A percentile compares a stretch with the other conserved stretches of the same genome.
Evolutionary conservation across 306 rosid species (phyloP).

Genomic region (Ammopiptanthus mongolicus): DNA sequence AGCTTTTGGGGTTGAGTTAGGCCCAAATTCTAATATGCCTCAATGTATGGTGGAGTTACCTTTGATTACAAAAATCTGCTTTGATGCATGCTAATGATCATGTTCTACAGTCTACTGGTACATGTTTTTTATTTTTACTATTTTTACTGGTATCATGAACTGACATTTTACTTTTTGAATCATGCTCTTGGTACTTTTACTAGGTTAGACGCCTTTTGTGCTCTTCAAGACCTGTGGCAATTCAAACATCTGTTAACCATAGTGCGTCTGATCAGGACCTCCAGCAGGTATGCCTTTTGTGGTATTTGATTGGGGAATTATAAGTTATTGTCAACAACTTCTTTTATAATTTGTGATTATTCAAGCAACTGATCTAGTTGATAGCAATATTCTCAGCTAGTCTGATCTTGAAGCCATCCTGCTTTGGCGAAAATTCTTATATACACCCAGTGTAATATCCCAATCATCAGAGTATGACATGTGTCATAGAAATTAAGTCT

Average conservation of each 20-base stretch:
- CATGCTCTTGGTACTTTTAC: conserved; percentile 22
- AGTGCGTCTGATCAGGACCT: conserved; percentile 94
- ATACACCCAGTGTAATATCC: not conserved
- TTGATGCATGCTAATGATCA: not conserved
- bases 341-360: conserved; percentile 9
- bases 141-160: not conserved
- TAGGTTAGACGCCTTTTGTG: conserved; percentile 94
- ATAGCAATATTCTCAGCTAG: not conserved
- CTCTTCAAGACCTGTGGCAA: conserved; percentile 94
- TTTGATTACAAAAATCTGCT: conserved; percentile 1
- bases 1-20: too few species aligned
- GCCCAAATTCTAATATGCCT: too few species aligned
- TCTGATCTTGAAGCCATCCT: not conserved
- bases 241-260: conserved; percentile 85
- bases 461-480: not conserved
- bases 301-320: not conserved
- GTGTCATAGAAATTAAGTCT: not conserved
- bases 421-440: not conserved
- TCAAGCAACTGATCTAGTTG: conserved; percentile 4
- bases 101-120: not conserved
- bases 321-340: conserved; percentile 10
- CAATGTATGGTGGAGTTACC: not conserved
- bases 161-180: conserved; percentile 7
- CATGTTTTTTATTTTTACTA: not conserved
- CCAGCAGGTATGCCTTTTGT: conserved; percentile 68